A percentile compares a stretch with the other conserved stretches of the same genome.
These are phyloP conservation scores for Sarcocystis neurona DNA, from an alignment of 169 alveolate genomes.

Conservation along the genomic window DNA sequence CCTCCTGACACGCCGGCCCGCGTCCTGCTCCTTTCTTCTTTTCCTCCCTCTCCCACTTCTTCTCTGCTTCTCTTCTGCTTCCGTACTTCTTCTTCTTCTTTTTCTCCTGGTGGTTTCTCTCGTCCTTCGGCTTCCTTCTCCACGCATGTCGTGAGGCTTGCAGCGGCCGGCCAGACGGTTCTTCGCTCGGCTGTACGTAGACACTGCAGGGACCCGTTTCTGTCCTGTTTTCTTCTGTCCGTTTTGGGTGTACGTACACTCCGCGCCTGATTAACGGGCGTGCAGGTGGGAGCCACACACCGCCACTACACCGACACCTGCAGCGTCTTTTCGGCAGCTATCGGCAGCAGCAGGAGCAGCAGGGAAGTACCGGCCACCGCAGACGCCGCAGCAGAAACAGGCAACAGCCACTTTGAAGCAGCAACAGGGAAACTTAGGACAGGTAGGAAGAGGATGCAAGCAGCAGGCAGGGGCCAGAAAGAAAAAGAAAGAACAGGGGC, in stretches of 20 bases:
- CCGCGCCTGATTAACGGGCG: no score
- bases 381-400: neutral
- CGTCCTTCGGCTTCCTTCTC: no score
- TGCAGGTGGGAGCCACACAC: constrained; percentile 13
- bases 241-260: no score
- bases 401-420: neutral
- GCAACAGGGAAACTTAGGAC: neutral
- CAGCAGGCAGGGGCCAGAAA: neutral
- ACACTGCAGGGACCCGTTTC: no score
- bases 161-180: no score
- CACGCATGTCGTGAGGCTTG: no score
- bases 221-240: no score
- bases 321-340: neutral
- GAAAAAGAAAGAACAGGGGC: neutral
- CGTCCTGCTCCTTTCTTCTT: neutral
- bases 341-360: neutral
- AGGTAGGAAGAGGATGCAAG: neutral
- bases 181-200: no score
- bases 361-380: neutral
- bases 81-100: neutral
- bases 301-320: neutral
- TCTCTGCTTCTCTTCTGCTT: neutral
- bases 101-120: no score
- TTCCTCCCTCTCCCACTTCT: neutral
- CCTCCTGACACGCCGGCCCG: neutral